Evolutionary conservation across 371 early-diverging fungal genomes (phyloP), one percentile per base, ranked within the genome.

Genomic region (Apophysomyces variabilis): DNA sequence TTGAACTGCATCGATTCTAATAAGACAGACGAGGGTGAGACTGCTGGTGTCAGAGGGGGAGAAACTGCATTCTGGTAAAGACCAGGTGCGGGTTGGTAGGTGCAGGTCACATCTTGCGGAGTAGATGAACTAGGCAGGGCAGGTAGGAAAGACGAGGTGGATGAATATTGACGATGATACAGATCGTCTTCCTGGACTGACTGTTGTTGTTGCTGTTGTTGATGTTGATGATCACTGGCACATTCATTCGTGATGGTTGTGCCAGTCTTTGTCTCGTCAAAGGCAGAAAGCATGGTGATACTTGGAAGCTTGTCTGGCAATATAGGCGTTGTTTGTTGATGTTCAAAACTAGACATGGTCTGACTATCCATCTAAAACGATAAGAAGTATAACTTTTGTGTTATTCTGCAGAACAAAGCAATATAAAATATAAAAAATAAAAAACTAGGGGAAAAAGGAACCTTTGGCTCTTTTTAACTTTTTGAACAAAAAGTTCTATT

Each of bases 31-130:
- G 73, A 66, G 35, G 73, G 73, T 21, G 73, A 73, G 5, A 73
- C 69, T 0, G 73, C 73, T 0, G 73, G 73, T 38, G 73, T 73
- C 57, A 73, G 61, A 38, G 73, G 73, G 36, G 73, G 73, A 8
- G 73, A 73, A 8, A 73, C 73, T 5, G 66, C 72, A 38, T 68
- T 66, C 32, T 58, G 65, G 35, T 46, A 60, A 50, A 50, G 45
- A 57, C 61, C 50, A 67, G 37, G 37, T 62, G 60, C 41, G 60
- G 50, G 38, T 57, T 63, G 38, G 38, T 56, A 12, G 63, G 57
- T 36, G 32, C 45, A 45, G 13, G 58, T 59, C 50, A 50, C 59
- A 35, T 21, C 64, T 43, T 38, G 60, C 56, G 57, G 59, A 57
- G 9, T 45, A 47, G 16, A 50, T 35, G 54, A 44, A 64, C 58